These are phyloP conservation scores for Mycena citricolor DNA, from an alignment of 1,284 basidiomycete genomes.

Conservation along the genomic window DNA sequence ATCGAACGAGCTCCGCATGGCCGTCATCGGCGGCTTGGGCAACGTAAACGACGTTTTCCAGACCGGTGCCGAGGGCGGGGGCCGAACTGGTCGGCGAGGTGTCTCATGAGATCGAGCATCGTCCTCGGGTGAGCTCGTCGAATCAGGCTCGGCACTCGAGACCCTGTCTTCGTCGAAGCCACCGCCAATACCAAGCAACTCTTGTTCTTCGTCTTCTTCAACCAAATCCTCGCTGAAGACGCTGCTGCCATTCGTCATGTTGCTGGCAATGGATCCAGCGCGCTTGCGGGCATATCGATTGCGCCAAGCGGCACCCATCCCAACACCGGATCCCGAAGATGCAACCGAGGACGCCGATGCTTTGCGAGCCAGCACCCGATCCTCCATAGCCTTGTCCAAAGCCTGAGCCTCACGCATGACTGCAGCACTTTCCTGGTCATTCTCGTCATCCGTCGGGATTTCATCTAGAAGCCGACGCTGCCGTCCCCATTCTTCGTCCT, in stretches of 20 bases:
- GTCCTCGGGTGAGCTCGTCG: constrained; percentile 48
- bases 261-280: constrained; percentile 70
- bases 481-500: constrained; percentile 84
- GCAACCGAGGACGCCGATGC: constrained; percentile 62
- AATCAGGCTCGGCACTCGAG: constrained; percentile 38
- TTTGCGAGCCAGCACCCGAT: constrained; percentile 71
- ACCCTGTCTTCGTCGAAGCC: constrained; percentile 55
- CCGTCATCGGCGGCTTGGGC: constrained; percentile 42
- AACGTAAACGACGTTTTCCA: constrained; percentile 52
- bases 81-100: constrained; percentile 32
- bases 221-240: constrained; percentile 76
- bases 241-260: constrained; percentile 65
- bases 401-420: constrained; percentile 72
- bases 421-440: constrained; percentile 53
- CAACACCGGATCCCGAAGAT: constrained; percentile 55
- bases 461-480: constrained; percentile 68
- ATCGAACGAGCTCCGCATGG: constrained; percentile 53
- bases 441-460: constrained; percentile 42
- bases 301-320: constrained; percentile 67
- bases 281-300: constrained; percentile 66
- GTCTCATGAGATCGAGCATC: constrained; percentile 35
- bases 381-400: constrained; percentile 81
- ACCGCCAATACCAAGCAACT: constrained; percentile 65
- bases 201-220: constrained; percentile 76
- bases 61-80: constrained; percentile 54